Conservation (phyloP, 208 protist species). For the Leishmania mexicana region DNA sequence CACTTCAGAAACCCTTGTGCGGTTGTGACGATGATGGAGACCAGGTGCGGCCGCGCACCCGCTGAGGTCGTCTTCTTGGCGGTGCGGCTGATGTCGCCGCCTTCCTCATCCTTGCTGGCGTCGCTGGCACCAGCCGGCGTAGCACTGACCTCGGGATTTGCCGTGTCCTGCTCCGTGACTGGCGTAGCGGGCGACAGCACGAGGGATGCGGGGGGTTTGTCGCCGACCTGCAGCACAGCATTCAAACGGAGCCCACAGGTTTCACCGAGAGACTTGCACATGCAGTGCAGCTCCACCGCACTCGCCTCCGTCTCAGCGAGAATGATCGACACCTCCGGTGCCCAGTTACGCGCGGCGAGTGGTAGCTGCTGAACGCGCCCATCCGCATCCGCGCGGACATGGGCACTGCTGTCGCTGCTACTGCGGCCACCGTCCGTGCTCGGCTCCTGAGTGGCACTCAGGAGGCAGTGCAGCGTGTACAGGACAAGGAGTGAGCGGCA, state of each 20-base stretch:
- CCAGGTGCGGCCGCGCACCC: constrained; percentile 16
- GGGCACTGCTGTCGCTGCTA: not conserved
- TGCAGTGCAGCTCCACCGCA: constrained; percentile 28
- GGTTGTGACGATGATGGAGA: constrained; percentile 33
- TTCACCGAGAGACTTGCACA: constrained; percentile 17
- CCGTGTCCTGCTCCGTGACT: not conserved
- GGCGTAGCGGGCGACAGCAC: constrained; percentile 8
- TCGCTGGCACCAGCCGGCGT: constrained; percentile 5
- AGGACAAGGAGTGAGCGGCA: constrained; percentile 47
- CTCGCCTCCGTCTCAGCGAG: constrained; percentile 36
- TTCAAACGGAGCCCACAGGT: constrained; percentile 11
- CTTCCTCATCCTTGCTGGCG: not conserved
- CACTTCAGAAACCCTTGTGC: constrained; percentile 31
- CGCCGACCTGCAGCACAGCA: not conserved
- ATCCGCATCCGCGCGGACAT: constrained; percentile 9
- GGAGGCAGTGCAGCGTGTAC: constrained; percentile 60
- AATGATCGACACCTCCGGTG: constrained; percentile 39
- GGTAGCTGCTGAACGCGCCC: constrained; percentile 24
- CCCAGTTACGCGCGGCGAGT: constrained; percentile 20
- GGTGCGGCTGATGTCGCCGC: not conserved
- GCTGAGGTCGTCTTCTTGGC: not conserved
- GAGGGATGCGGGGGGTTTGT: constrained; percentile 17
- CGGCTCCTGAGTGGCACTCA: constrained; percentile 21
- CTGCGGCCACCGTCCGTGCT: not conserved
- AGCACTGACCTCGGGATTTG: not conserved